Evolutionary conservation across 2,329 filamentous ascomycete genomes (phyloP), one percentile per base, ranked within the genome.

Genomic region (Cordyceps javanica): DNA sequence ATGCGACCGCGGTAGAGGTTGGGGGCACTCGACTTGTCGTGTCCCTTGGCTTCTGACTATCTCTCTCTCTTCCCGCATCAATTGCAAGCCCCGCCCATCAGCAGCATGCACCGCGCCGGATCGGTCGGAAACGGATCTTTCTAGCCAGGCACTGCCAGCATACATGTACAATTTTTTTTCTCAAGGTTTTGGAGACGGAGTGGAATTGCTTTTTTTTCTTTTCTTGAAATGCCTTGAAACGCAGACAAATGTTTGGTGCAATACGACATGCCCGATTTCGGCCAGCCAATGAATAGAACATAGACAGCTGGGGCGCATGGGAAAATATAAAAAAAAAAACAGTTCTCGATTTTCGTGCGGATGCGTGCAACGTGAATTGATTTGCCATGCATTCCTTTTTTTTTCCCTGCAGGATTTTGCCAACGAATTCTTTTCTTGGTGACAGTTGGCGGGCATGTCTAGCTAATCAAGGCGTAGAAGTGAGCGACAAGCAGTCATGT

Each of bases 131-230:
- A 46, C 19, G 28, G 19, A 32, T 34, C 14, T 28, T 45, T 11
- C 5, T 11, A 13, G n/a, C 16, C 36, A 21, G 36, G 36, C n/a
- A 3, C 26, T 53, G 38, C 30, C 11, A 23, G 21, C 41, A 48
- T 38, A 11, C 32, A 23, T 55, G 53, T 55, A 55, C 42, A 39
- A 48, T 55, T 48, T 55, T 28, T 28, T 36, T 45, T 38, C 13
- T 45, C 3, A 26, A 36, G 30, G 38, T 16, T 41, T 39, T 8
- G 49, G 49, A 28, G 49, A 28, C 16, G 10, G 34, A 16, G 4
- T 13, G 21, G 39, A 30, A 30, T 41, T 39, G 21, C 6, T 21
- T 23, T 19, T 45, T n/a, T n/a, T n/a, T n/a, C n/a, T n/a, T n/a
- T n/a, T n/a, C n/a, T n/a, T n/a, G n/a, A n/a, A n/a, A n/a, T n/a